Base-by-base conservation (phyloP, 148 eudicot species). In the Chenopodium formosanum region DNA sequence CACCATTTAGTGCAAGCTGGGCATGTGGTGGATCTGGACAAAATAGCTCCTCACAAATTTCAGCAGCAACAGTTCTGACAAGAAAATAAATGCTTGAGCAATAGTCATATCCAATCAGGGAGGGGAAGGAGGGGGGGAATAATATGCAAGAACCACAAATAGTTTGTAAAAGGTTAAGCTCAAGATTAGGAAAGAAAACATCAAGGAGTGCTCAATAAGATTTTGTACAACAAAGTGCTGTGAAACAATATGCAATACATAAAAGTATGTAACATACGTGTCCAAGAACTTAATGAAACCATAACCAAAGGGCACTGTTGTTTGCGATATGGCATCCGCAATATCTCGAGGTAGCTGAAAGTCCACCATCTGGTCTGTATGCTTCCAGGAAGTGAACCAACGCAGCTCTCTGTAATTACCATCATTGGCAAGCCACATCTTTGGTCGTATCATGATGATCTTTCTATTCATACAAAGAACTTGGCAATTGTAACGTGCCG, bases 331-430 rank as follows among this genome's bases (percentile, higher is more conserved):
- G 80, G 90, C 94, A 52, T 89, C 89, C 11, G 95, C 87, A 82
- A 96, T 78, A 73, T 86, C 90, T 75, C 65, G 60, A 80, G 99
- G 99, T 46, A 96, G 94, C 82, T 86, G 89, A 87, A 96, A 94
- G 75, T 96, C 94, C 63, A 83, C 92, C 72, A 94, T 79, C 71
- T 89, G 86, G 48, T 89, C 87, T 76, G 86, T 90, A 27, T 87
- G 92, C 87, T 94, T 94, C 99, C 99, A 96, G 70, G 97, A 89
- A 34, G 98, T 92, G 85, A 94, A 96, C 99, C 97, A 96, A 13
- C 97, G 84, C 19, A 94, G 97, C 84, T 96, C 99, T 85, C 99
- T 88, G 76, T 96, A 94, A 82, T 96, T 96, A 1, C 99, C 98
- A 80, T 96, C 99, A 86, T 96, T 94, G 75, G 98, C 99, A 74